Base-by-base conservation (phyloP, 1,284 basidiomycete species). In the Porodaedalea pini region DNA sequence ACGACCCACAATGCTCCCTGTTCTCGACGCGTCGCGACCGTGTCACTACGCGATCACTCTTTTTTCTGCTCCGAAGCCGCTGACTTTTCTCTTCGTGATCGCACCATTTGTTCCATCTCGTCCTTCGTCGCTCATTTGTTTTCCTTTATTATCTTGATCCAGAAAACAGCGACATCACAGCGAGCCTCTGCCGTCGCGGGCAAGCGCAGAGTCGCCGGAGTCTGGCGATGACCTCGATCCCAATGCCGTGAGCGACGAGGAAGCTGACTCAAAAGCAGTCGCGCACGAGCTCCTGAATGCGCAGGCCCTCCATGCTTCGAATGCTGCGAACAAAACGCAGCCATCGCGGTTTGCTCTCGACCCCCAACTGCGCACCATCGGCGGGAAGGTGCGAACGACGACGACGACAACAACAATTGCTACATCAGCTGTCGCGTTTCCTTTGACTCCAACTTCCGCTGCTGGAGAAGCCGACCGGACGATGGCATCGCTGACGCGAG, bases 1-100 rank as follows among this genome's bases (percentile, higher is more conserved):
- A 4, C 45, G 21, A 47, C 8, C 7, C 32, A 6, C 25, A 11
- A 2, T 17, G n/a, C 5, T 47, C 6, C 23, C 10, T 29, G 8
- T 31, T 13, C n/a, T 15, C 8, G 23, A 47, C 45, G 45, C 45
- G 45, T 31, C 25, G 27, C 45, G 7, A 23, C 45, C 25, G 32
- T 47, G 4, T 11, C n/a, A n/a, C 45, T 47, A 47, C 45, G 45
- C 45, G 45, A 47, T 47, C 27, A 47, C 7, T 23, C 31, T 54
- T 56, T 53, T 49, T 56, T 56, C 48, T 51, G 45, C 56, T 57
- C 50, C 48, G 48, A 57, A 51, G 56, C 56, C 50, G 56, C 48
- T 57, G 56, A 51, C 48, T 51, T 57, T 51, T 45, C 19, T 21
- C 13, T 41, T 36, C 23, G 19, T 48, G 51, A 55, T 48, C 36